These are phyloP conservation scores for Trypanosoma lewisi DNA, from an alignment of 208 protist genomes.

Conservation along the genomic window DNA sequence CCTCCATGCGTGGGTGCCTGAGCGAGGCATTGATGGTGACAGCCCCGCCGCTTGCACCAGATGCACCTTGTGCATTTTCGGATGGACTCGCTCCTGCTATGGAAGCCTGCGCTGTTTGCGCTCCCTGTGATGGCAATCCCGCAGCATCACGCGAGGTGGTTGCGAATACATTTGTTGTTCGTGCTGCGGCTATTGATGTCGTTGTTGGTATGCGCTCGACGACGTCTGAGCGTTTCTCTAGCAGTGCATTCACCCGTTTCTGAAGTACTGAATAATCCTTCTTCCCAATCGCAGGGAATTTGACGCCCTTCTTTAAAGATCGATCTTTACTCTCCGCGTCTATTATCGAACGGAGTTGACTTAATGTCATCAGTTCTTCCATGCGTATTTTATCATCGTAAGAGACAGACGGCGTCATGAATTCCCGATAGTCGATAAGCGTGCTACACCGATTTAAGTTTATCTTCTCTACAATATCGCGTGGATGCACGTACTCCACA, in stretches of 20 bases:
- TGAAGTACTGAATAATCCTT: constrained; percentile 41
- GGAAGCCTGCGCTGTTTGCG: not conserved
- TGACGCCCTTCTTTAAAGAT: not conserved
- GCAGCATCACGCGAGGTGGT: not conserved
- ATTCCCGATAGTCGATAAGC: constrained; percentile 79
- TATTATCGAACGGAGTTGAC: constrained; percentile 15
- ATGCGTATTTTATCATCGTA: constrained; percentile 34
- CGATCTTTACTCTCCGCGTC: constrained; percentile 1
- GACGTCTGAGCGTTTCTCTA: constrained; percentile 22
- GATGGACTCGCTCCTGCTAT: not conserved
- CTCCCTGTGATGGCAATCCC: not conserved
- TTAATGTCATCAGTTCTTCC: constrained; percentile 31
- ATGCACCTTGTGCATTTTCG: not conserved
- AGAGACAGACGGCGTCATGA: constrained; percentile 33
- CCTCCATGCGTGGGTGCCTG: constrained; percentile 50
- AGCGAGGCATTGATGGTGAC: not conserved
- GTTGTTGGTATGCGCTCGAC: not conserved
- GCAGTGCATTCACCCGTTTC: constrained; percentile 49
- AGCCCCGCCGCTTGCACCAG: not conserved
- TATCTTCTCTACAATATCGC: constrained; percentile 77
- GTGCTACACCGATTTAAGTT: constrained; percentile 78
- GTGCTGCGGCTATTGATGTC: no score
- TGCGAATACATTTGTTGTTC: no score
- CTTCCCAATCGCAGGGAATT: constrained; percentile 8
- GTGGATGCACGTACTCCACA: constrained; percentile 73